Conservation (phyloP, 768 basidiomycete species). For the Boletus barrowsii region DNA sequence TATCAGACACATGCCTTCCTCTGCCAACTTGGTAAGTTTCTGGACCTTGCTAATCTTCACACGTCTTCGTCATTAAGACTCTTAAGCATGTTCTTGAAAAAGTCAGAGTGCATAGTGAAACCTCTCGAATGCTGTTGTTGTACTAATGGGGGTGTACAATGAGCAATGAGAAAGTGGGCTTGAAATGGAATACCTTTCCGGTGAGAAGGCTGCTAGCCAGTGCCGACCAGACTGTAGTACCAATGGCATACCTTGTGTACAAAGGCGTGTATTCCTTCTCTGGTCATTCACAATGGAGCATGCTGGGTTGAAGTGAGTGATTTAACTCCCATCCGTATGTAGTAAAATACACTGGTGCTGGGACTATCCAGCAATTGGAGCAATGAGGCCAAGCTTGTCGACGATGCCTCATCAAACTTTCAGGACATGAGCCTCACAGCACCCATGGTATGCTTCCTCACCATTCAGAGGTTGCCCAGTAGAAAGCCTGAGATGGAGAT, state of each 20-base stretch:
- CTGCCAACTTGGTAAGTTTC: constrained; percentile 44
- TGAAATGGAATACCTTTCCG: constrained; percentile 39
- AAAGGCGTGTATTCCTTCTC: constrained; percentile 51
- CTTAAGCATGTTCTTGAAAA: constrained; percentile 45
- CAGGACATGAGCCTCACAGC: background rate
- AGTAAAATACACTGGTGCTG: constrained; percentile 38
- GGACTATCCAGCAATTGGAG: constrained; percentile 53
- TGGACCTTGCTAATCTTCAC: constrained; percentile 49
- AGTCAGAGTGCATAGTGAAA: constrained; percentile 44
- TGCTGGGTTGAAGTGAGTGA: constrained; percentile 25
- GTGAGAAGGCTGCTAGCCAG: constrained; percentile 53
- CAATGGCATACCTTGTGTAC: constrained; percentile 45
- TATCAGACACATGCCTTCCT: constrained; percentile 23
- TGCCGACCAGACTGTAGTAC: constrained; percentile 55
- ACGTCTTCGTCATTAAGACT: constrained; percentile 39
- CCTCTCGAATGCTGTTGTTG: constrained; percentile 51
- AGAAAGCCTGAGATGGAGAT: constrained; percentile 30
- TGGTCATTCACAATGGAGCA: constrained; percentile 52
- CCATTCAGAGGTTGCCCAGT: constrained; percentile 59
- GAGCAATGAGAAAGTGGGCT: background rate
- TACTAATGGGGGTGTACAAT: constrained; percentile 27
- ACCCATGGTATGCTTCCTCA: constrained; percentile 41
- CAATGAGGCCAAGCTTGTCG: constrained; percentile 45
- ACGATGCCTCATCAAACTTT: constrained; percentile 38
- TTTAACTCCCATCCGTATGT: no score